phyloP scores from a whole-genome alignment of 495 filamentous ascomycete genomes.

The Penicillium alfredii region DNA sequence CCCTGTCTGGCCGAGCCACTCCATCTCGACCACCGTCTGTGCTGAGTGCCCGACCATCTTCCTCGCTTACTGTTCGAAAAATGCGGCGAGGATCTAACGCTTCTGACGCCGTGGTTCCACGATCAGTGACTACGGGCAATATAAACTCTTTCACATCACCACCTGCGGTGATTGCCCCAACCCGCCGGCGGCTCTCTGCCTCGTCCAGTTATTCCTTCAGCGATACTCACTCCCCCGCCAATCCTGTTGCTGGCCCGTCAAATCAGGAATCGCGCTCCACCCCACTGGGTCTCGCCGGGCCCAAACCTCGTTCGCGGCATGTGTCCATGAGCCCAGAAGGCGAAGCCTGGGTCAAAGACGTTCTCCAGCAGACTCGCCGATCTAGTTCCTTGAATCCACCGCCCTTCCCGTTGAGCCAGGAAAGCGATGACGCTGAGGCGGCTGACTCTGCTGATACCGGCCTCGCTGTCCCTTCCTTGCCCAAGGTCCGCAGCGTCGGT shows the following conservation, averaged over 20 bases:
- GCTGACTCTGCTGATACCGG: conserved; percentile 8
- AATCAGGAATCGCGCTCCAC: conserved; percentile 22
- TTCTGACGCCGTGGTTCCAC: conserved; percentile 27
- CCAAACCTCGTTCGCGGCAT: conserved; percentile 39
- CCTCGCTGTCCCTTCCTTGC: conserved; percentile 11
- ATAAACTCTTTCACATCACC: conserved; percentile 31
- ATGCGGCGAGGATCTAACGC: conserved; percentile 34
- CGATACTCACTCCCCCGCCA: conserved; percentile 21
- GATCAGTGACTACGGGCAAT: conserved; percentile 25
- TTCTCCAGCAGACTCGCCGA: conserved; percentile 38
- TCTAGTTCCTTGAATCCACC: conserved; percentile 31
- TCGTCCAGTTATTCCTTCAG: conserved; percentile 36
- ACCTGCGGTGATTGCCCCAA: conserved; percentile 15
- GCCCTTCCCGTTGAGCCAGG: conserved; percentile 8
- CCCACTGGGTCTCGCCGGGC: conserved; percentile 45
- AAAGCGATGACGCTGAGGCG: conserved; percentile 1
- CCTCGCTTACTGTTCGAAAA: conserved; percentile 39
- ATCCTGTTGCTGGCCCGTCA: conserved; percentile 3
- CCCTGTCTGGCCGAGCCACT: conserved; percentile 24
- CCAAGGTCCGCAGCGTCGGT: conserved; percentile 37
- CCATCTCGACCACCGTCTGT: conserved; percentile 34
- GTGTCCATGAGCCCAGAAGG: conserved; percentile 44
- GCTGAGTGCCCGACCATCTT: conserved; percentile 33
- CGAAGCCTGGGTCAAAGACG: conserved; percentile 48
- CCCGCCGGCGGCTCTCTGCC: conserved; percentile 31